A percentile compares a stretch with the other conserved stretches of the same genome.
Evolutionary conservation across 495 filamentous ascomycete genomes (phyloP).

Genomic region (Acidomyces sp.): DNA sequence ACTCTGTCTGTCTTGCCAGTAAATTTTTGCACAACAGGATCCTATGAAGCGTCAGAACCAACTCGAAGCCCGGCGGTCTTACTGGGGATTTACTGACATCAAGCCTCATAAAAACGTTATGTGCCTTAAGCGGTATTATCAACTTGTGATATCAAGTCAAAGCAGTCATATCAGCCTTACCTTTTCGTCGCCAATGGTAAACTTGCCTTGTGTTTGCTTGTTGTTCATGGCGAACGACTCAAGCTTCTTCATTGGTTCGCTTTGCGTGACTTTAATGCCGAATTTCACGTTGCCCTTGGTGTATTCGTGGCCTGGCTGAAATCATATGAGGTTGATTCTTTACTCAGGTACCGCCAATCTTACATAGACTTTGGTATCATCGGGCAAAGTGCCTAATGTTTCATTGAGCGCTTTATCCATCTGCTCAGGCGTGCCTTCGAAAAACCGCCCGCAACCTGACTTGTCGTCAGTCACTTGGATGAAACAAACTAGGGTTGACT

Average conservation of each 20-base stretch:
- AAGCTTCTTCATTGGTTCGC: slow-evolving; percentile 63
- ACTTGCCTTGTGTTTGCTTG: slow-evolving; percentile 83
- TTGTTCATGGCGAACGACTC: slow-evolving; percentile 64
- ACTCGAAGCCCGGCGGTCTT: slow-evolving; percentile 4
- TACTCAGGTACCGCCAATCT: neutral
- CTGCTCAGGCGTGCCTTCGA: slow-evolving; percentile 79
- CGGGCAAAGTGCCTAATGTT: slow-evolving; percentile 64
- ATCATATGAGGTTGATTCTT: neutral
- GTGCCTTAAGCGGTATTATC: slow-evolving; percentile 43
- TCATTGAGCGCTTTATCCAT: slow-evolving; percentile 89
- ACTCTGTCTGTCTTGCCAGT: slow-evolving; percentile 73
- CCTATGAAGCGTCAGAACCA: slow-evolving; percentile 35
- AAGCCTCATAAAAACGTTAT: slow-evolving; percentile 94
- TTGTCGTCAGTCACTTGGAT: slow-evolving; percentile 5
- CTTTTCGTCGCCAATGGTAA: slow-evolving; percentile 97
- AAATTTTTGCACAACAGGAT: slow-evolving; percentile 69
- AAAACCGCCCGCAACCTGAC: slow-evolving; percentile 87
- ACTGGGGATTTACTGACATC: slow-evolving; percentile 42
- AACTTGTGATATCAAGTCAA: neutral
- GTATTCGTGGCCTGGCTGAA: slow-evolving; percentile 86
- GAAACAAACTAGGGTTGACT: neutral
- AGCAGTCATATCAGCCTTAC: slow-evolving; percentile 32
- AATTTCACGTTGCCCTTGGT: slow-evolving; percentile 92
- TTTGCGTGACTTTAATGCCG: slow-evolving; percentile 55
- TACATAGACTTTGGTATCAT: slow-evolving; percentile 90